Conservation (phyloP, 352 stramenopile species). For the Phytopythium oedochilum region DNA sequence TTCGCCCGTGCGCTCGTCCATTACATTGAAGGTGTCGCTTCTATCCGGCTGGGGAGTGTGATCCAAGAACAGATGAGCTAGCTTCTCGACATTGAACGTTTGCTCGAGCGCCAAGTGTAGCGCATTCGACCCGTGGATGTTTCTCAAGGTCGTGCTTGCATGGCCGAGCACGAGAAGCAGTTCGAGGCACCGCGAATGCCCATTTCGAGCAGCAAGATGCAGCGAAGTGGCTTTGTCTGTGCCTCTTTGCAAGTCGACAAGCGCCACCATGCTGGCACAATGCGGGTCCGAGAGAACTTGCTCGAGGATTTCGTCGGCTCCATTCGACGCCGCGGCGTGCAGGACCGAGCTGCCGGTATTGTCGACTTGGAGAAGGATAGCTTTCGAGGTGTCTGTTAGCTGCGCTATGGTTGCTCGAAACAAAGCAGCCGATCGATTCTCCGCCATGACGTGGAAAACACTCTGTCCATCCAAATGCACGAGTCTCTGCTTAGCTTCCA, state of each 20-base stretch:
- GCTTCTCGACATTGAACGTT: slow-evolving; percentile 58
- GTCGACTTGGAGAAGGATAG: slow-evolving; percentile 30
- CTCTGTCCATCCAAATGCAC: slow-evolving; percentile 12
- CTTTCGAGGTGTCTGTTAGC: slow-evolving; percentile 13
- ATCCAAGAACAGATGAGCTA: slow-evolving; percentile 35
- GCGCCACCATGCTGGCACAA: slow-evolving; percentile 9
- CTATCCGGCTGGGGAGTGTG: neutral
- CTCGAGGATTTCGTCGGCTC: slow-evolving; percentile 30
- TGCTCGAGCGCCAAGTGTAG: slow-evolving; percentile 58
- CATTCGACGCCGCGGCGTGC: slow-evolving; percentile 36
- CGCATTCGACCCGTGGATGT: slow-evolving; percentile 38
- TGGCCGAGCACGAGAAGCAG: slow-evolving; percentile 25
- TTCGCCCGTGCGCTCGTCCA: slow-evolving; percentile 37
- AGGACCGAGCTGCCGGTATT: slow-evolving; percentile 34
- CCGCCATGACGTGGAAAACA: slow-evolving; percentile 43
- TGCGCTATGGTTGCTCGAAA: slow-evolving; percentile 27
- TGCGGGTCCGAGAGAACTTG: slow-evolving; percentile 12
- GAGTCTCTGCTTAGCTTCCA: no score
- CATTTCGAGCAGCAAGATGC: slow-evolving; percentile 38
- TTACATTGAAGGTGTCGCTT: slow-evolving; percentile 31
- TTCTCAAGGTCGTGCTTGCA: slow-evolving; percentile 19
- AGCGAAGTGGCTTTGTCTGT: slow-evolving; percentile 35
- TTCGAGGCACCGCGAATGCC: slow-evolving; percentile 32
- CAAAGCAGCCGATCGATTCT: slow-evolving; percentile 31
- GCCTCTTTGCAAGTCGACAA: slow-evolving; percentile 34